These are phyloP conservation scores for Ambrosiella cleistominuta DNA, from an alignment of 2,329 filamentous ascomycete species.

Conservation along the genomic window DNA sequence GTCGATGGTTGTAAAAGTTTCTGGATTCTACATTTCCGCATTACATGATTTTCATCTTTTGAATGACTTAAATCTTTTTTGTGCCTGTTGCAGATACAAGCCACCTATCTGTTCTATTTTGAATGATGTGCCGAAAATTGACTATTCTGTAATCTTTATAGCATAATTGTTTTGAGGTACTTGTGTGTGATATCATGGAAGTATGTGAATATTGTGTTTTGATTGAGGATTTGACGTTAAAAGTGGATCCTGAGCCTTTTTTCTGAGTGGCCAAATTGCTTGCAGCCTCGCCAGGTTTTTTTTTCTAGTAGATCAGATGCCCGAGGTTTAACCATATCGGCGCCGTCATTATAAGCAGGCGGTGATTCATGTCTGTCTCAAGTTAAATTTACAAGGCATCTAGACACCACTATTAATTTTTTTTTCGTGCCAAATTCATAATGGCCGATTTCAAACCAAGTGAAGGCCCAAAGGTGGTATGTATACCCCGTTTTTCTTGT, in stretches of 20 bases:
- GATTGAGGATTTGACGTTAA: neutral
- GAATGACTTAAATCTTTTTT: too few species aligned
- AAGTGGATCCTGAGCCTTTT: neutral
- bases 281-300: neutral
- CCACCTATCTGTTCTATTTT: too few species aligned
- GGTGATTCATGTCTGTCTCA: neutral
- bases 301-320: neutral
- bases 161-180: too few species aligned
- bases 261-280: neutral
- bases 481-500: neutral
- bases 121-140: too few species aligned
- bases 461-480: slow-evolving; percentile 3
- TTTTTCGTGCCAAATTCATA: neutral
- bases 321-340: neutral
- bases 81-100: too few species aligned
- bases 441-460: neutral
- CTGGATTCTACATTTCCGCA: too few species aligned
- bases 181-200: neutral
- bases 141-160: too few species aligned
- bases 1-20: too few species aligned
- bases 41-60: too few species aligned
- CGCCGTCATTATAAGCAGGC: neutral
- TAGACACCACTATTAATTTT: neutral
- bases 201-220: neutral
- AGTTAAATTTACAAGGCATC: too few species aligned